Conservation (phyloP, 306 rosid genomes). For the Medicago lupulina region DNA sequence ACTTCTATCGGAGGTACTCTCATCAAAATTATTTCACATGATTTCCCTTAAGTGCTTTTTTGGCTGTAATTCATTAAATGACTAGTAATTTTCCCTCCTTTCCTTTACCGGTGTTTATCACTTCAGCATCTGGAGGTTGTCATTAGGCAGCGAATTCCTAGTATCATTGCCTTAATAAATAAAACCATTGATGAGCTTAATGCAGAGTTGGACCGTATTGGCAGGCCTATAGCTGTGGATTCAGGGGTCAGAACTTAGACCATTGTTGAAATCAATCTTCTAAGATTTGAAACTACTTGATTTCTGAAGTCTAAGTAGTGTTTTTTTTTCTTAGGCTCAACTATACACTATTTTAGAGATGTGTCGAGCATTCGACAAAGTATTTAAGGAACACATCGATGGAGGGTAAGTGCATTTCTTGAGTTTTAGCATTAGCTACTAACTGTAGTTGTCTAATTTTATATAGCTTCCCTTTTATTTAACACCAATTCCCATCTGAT, state of each 20-base stretch:
- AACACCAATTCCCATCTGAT: background rate
- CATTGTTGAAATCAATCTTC: constrained; percentile 35
- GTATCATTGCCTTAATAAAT: constrained; percentile 79
- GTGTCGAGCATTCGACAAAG: constrained; percentile 95
- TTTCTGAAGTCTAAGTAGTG: constrained; percentile 18
- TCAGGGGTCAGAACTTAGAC: constrained; percentile 68
- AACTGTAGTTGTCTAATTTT: constrained; percentile 4
- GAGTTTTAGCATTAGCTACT: background rate
- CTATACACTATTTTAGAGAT: constrained; percentile 87
- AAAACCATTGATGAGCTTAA: constrained; percentile 90
- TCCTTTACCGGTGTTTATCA: constrained; percentile 23
- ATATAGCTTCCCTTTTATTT: constrained; percentile 17
- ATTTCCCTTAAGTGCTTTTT: constrained; percentile 4
- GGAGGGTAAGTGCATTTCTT: constrained; percentile 73
- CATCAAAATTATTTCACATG: constrained; percentile 7
- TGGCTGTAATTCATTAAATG: constrained; percentile 9
- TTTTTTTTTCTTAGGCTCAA: constrained; percentile 64
- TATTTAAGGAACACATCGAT: constrained; percentile 90
- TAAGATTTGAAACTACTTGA: constrained; percentile 8
- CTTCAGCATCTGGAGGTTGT: constrained; percentile 80
- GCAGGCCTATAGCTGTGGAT: constrained; percentile 86
- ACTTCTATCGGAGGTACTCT: constrained; percentile 78
- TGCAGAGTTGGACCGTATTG: constrained; percentile 87
- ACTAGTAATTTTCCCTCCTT: constrained; percentile 27
- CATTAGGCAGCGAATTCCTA: constrained; percentile 81